Evolutionary conservation across 2,329 filamentous ascomycete species (phyloP), one percentile per base, ranked within the genome.

Genomic region (Claviceps arundinis): DNA sequence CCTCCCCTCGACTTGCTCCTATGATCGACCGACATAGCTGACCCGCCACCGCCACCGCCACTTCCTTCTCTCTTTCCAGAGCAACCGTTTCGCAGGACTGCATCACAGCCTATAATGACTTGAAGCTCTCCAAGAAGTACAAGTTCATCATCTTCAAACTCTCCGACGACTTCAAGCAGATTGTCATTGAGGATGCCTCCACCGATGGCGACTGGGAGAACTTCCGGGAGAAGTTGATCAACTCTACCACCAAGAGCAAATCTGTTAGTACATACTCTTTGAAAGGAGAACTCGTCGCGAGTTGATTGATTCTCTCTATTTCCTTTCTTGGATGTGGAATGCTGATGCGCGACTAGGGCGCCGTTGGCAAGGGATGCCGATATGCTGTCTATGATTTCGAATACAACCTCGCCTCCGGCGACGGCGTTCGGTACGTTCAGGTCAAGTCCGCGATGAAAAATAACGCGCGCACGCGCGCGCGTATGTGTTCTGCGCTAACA

Each of bases 81-180:
- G 85, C 85, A 61, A 76, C 77, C 67, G 82, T 89, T 63, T 73
- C 78, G 59, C 77, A 80, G 66, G 85, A 90, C 55, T 89, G 85
- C 78, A 80, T 81, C 67, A 68, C 68, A 60, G 70, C 74, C 55
- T 91, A 84, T 79, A 89, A 90, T 71, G 84, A 90, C 61, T 79
- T 91, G 60, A 91, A 91, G 81, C 82, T 89, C 61, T 76, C 72
- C 71, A 89, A 89, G 73, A 82, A 81, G 75, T 77, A 81, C 75
- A 90, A 89, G 74, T 94, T 80, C 78, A 85, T 93, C 74, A 82
- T 93, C 77, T 91, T 80, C 83, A 89, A 89, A 78, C 81, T 93
- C 67, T 84, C 82, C 59, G 85, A 90, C 71, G 79, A 89, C 75
- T 82, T 82, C 78, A 88, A 84, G 72, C 71, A 88, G 72, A 89